Percentiles rank a stretch among this genome's conserved stretches.
These are phyloP conservation scores for Alternaria ethzedia DNA, from an alignment of 2,329 filamentous ascomycete genomes.

Conservation along the genomic window DNA sequence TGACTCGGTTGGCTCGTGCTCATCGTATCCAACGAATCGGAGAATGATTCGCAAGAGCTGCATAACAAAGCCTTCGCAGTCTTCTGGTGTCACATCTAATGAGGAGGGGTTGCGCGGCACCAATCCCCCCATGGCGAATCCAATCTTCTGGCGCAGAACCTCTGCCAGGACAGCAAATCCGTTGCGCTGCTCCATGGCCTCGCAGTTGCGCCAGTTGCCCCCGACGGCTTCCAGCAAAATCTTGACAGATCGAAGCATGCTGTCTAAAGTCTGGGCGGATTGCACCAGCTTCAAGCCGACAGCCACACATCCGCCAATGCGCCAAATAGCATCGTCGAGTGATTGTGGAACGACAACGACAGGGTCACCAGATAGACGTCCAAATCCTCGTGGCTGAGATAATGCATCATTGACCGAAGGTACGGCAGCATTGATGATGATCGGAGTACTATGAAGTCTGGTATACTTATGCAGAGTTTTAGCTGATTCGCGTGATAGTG, in stretches of 20 bases:
- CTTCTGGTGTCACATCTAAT: constrained; percentile 41
- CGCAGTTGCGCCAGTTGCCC: constrained; percentile 95
- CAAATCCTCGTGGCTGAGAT: constrained; percentile 79
- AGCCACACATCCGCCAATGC: constrained; percentile 87
- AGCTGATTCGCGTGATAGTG: constrained; percentile 74
- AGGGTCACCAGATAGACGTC: constrained; percentile 81
- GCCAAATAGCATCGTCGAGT: constrained; percentile 91
- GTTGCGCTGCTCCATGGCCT: constrained; percentile 95
- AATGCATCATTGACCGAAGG: constrained; percentile 89
- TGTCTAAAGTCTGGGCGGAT: constrained; percentile 71
- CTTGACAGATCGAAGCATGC: constrained; percentile 77
- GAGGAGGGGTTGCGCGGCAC: constrained; percentile 57
- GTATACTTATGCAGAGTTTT: constrained; percentile 72
- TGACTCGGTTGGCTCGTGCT: constrained; percentile 78
- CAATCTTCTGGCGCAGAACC: constrained; percentile 82
- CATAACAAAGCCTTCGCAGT: constrained; percentile 60
- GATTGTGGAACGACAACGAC: constrained; percentile 81
- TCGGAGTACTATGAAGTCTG: constrained; percentile 74
- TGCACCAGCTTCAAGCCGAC: constrained; percentile 86
- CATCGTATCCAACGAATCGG: constrained; percentile 87
- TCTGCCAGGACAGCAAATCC: constrained; percentile 89
- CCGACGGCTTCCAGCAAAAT: constrained; percentile 86
- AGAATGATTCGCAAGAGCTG: constrained; percentile 78
- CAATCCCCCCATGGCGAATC: constrained; percentile 52
- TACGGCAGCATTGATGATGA: constrained; percentile 87